Evolutionary conservation across 148 eudicot species (phyloP).

Genomic region (Heliamphora exappendiculata): DNA sequence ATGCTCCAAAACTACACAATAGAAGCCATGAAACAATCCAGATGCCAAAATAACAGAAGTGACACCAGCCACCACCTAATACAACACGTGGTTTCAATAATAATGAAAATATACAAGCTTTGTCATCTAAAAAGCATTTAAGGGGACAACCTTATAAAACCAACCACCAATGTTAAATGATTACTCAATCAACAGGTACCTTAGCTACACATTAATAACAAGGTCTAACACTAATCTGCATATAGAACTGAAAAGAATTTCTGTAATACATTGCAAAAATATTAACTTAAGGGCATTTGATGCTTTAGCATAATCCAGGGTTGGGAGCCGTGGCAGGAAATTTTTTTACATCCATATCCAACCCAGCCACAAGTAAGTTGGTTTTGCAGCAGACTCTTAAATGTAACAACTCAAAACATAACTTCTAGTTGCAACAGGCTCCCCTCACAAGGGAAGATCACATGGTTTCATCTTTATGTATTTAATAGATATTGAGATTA

Average conservation of each 20-base stretch:
- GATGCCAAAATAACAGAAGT: background rate
- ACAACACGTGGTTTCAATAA: background rate
- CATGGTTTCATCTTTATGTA: background rate
- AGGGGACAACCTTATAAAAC: background rate
- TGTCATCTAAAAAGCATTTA: background rate
- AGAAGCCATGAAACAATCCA: conserved; percentile 1
- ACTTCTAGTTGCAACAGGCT: background rate
- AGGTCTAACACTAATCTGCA: no score
- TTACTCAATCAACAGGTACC: no score
- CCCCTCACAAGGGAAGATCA: background rate
- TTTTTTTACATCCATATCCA: no score
- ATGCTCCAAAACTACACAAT: background rate
- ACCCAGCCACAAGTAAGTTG: no score
- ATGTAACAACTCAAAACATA: background rate
- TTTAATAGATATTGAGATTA: background rate
- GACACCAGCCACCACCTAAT: conserved; percentile 3
- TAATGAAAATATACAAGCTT: background rate
- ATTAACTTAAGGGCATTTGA: no score
- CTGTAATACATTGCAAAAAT: no score
- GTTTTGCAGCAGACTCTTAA: background rate
- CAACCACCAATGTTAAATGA: no score
- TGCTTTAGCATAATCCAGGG: no score
- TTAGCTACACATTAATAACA: no score
- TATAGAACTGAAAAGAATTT: no score
- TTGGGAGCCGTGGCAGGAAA: no score